Base-by-base conservation (phyloP, 495 filamentous ascomycete genomes). In the Xylaria palmicola region DNA sequence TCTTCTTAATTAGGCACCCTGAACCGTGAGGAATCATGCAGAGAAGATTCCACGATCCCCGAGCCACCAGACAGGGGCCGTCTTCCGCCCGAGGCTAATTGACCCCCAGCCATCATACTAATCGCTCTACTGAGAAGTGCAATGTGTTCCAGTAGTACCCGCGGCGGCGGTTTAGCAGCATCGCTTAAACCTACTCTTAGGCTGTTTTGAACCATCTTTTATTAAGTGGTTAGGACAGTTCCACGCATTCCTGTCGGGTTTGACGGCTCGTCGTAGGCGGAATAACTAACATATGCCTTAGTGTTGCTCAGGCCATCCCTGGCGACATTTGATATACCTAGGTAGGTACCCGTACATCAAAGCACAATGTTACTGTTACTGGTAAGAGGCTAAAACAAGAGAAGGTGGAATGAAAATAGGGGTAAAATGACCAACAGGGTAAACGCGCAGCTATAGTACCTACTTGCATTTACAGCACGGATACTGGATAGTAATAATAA, bases 21-120 rank as follows among this genome's bases (percentile, higher is more conserved):
- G 47, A 47, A 49, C 17, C 30, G 55, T 48, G 1, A 48, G 47
- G 49, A 24, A 44, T 34, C 39, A 60, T 60, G 58, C 58, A 60
- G 8, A 40, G 59, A 61, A 54, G 13, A 29, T 61, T 55, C 59
- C 39, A 9, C 48, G 58, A 36, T 53, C 10, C 30, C 34, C 36
- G 47, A 54, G 13, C 58, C 13, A 36, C 32, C 6, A 20, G 47
- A 19, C 19, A 51, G 56, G 45, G 45, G 13, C 22, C 22, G 27
- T 36, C 40, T 7, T 48, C 59, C 22, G 50, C 27, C 29, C 10
- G 39, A 37, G 48, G 48, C 36, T 22, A 20, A 41, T 40, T 10
- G 51, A 40, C 27, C 51, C n/a, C n/a, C n/a, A n/a, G n/a, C n/a
- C n/a, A n/a, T n/a, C 20, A 43, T 20, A 43, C 15, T 48, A n/a